Evolutionary conservation across 2,329 filamentous ascomycete genomes (phyloP).

Genomic region (Boeremia lycopersici): DNA sequence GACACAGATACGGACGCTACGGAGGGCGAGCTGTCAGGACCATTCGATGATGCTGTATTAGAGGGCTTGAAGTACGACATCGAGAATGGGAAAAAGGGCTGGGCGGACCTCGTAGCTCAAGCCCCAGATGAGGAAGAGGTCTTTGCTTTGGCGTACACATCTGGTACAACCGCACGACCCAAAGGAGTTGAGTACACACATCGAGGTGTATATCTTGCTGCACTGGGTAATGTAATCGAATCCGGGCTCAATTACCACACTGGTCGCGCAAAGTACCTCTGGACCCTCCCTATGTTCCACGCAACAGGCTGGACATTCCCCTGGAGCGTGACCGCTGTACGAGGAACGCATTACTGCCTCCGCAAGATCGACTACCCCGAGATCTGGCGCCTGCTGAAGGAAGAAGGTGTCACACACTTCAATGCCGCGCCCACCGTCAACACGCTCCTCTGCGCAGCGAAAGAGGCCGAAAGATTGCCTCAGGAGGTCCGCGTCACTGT

Average conservation of each 20-base stretch:
- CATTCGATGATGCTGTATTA: constrained; percentile 81
- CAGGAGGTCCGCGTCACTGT: constrained; percentile 84
- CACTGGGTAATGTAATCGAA: constrained; percentile 86
- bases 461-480: constrained; percentile 73
- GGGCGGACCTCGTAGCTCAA: constrained; percentile 76
- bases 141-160: constrained; percentile 90
- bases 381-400: constrained; percentile 87
- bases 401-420: constrained; percentile 90
- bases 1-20: constrained; percentile 84
- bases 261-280: constrained; percentile 80
- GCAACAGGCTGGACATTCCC: constrained; percentile 80
- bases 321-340: constrained; percentile 89
- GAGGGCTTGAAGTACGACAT: constrained; percentile 78
- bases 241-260: constrained; percentile 76
- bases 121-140: constrained; percentile 77
- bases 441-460: constrained; percentile 82
- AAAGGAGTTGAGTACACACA: constrained; percentile 96
- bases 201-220: constrained; percentile 82
- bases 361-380: constrained; percentile 93
- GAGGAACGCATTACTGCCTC: constrained; percentile 93
- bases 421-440: constrained; percentile 97
- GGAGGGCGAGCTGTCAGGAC: constrained; percentile 74
- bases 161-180: constrained; percentile 86
- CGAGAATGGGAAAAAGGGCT: constrained; percentile 70
- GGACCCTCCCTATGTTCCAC: constrained; percentile 90